Conservation (phyloP, 208 protist species). For the Phytomonas sp. region DNA sequence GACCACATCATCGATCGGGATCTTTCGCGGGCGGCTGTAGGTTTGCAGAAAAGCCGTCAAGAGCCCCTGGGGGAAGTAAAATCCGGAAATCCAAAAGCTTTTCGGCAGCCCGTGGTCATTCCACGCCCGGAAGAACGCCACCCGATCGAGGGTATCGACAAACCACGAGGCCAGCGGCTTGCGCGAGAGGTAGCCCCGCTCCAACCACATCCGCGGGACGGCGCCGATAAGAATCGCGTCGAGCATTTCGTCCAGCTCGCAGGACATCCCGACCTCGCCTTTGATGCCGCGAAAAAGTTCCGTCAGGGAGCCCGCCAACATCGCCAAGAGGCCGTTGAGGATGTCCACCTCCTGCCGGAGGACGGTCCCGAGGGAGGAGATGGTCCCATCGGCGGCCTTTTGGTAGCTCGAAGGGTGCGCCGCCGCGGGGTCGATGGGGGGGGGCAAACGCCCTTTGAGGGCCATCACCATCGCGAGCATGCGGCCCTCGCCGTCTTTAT, state of each 20-base stretch:
- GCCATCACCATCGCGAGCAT: slow-evolving; percentile 65
- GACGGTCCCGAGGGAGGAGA: slow-evolving; percentile 89
- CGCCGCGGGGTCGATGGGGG: slow-evolving; percentile 70
- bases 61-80: slow-evolving; percentile 98
- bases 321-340: slow-evolving; percentile 79
- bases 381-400: slow-evolving; percentile 73
- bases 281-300: slow-evolving; percentile 79
- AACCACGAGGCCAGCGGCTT: slow-evolving; percentile 96
- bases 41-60: slow-evolving; percentile 90
- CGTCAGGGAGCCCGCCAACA: slow-evolving; percentile 59
- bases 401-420: slow-evolving; percentile 81
- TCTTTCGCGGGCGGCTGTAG: slow-evolving; percentile 78
- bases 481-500: no score
- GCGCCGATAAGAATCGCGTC: slow-evolving; percentile 81
- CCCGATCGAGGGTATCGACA: slow-evolving; percentile 87
- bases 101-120: slow-evolving; percentile 86
- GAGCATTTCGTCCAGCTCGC: slow-evolving; percentile 87
- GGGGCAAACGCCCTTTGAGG: slow-evolving; percentile 71
- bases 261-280: slow-evolving; percentile 89
- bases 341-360: slow-evolving; percentile 86
- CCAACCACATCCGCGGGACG: slow-evolving; percentile 90
- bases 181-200: slow-evolving; percentile 90
- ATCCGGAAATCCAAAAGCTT: slow-evolving; percentile 95
- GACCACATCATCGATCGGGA: slow-evolving; percentile 89
- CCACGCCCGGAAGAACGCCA: slow-evolving; percentile 93